Conservation (phyloP, 202 grass and related monocot species). For the Dendrocalamus latiflorus region DNA sequence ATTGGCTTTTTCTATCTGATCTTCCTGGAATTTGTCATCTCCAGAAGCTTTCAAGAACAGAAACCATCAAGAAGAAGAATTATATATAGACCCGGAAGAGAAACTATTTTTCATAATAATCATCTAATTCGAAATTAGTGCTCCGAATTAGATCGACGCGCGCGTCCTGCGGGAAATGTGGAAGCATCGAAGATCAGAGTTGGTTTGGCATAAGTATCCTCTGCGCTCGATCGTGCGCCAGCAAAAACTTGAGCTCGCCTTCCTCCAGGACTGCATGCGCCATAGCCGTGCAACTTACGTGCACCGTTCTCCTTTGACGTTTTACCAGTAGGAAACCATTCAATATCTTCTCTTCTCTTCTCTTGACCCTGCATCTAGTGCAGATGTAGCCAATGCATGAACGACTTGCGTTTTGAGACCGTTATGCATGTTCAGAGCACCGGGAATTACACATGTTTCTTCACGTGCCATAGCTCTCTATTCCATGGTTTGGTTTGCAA, state of each 20-base stretch:
- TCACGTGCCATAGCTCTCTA: neutral
- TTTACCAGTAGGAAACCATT: neutral
- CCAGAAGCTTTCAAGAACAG: neutral
- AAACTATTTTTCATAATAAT: neutral
- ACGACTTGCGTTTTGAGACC: neutral
- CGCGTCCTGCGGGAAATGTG: neutral
- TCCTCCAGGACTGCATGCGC: neutral
- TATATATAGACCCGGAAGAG: neutral
- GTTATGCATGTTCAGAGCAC: neutral
- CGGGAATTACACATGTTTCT: neutral
- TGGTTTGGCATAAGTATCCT: too few species aligned
- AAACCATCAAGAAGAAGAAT: neutral
- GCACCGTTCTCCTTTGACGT: neutral
- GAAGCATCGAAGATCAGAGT: too few species aligned
- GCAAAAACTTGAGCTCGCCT: neutral
- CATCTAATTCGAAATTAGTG: neutral
- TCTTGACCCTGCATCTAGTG: neutral
- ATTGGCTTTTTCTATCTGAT: neutral
- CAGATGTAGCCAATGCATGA: neutral
- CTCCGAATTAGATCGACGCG: neutral
- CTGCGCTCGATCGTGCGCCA: too few species aligned
- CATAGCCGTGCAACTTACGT: neutral
- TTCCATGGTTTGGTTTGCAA: neutral
- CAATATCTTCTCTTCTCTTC: neutral
- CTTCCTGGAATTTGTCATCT: neutral